Evolutionary conservation across 495 filamentous ascomycete species (phyloP), one percentile per base, ranked within the genome.

Genomic region (Podospora sp.): DNA sequence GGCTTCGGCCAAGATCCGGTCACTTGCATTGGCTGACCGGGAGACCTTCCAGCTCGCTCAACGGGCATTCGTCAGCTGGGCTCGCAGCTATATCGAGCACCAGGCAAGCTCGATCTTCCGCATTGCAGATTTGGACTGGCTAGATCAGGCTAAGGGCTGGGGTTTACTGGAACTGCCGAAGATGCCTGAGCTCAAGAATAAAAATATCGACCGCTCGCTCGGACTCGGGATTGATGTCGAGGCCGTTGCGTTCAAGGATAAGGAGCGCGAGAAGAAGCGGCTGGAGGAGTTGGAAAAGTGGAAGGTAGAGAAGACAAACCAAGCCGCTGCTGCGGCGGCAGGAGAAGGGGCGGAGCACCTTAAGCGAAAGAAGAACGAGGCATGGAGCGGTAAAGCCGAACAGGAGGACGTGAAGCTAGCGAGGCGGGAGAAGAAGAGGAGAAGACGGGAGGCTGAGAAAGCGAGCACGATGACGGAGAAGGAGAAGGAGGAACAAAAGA

Each of bases 51-150:
- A 97, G 65, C 93, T 95, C 69, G 92, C 88, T 18, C 91, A 97
- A 73, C 87, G 88, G 65, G 95, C 90, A 18, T 97, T 98, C 69
- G 95, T 97, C 53, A 93, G 89, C 79, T 97, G 93, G 91, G 85
- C 97, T 9, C 87, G 91, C 71, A 89, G 91, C 65, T 97, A 97
- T 77, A 90, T 88, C 73, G 96, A 97, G 74, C 94, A 98, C 70
- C 87, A 93, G 76, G 92, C 94, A 12, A 87, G 83, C 68, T 93
- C 91, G 77, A 98, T 99, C 68, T 99, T 99, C 82, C 88, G 92
- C 5, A 82, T 94, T 4, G 74, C 82, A 9, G 91, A 95, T 72
- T 81, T 97, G 20, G 88, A 94, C 75, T 99, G 95, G 95, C 80
- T 83, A 49, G 91, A 90, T 52, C 78, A 96, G 1, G 94, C 89